Percentiles rank a stretch among this genome's conserved stretches.
Evolutionary conservation across 768 basidiomycete species (phyloP).

Genomic region (Mycena amicta): DNA sequence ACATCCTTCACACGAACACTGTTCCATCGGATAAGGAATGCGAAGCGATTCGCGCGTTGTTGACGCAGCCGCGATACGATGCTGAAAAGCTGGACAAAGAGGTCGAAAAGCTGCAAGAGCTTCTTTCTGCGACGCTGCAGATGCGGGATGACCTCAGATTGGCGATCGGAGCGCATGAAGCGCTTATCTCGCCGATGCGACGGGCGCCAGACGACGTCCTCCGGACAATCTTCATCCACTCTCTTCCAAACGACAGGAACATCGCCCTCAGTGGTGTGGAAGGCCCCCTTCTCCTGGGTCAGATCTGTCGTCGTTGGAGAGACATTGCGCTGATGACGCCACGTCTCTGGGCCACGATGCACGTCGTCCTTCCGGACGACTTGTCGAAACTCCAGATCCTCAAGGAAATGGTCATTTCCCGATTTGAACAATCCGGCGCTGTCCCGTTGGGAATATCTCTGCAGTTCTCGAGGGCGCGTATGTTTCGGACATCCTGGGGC

Average conservation of each 20-base stretch:
- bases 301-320: background rate
- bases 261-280: background rate
- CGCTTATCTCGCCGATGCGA: background rate
- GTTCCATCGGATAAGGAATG: background rate
- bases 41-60: background rate
- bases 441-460: background rate
- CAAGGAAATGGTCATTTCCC: no score
- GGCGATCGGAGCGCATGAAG: background rate
- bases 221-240: background rate
- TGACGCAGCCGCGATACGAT: background rate
- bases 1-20: background rate
- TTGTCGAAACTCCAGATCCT: no score
- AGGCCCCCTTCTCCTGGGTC: background rate
- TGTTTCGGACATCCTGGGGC: no score
- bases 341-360: background rate
- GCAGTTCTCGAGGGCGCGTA: background rate
- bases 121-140: background rate
- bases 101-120: background rate
- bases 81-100: background rate
- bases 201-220: background rate
- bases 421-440: no score
- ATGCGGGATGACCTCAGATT: background rate
- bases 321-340: background rate
- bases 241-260: background rate
- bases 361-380: background rate